Base-by-base conservation (phyloP, 2,329 filamentous ascomycete genomes). In the Cadophora malorum region DNA sequence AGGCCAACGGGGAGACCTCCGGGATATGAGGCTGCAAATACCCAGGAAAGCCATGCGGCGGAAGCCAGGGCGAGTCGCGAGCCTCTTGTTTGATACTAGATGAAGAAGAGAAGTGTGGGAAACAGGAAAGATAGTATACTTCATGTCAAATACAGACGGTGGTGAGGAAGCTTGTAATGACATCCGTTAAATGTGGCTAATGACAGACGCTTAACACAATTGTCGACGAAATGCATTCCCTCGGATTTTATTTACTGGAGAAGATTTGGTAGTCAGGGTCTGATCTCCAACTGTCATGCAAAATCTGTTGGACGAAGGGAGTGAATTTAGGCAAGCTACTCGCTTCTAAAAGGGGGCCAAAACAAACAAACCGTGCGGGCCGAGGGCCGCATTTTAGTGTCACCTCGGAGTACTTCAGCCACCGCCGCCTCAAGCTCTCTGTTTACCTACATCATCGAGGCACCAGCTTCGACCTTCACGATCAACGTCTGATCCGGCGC, bases 351-450 rank as follows among this genome's bases (percentile, higher is more conserved):
- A n/a, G 25, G 53, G 10, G n/a, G n/a, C 19, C 12, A 45, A 49
- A 49, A 49, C n/a, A 49, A 49, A 49, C 7, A 28, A 50, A 23
- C 10, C 10, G 4, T 53, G 23, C 56, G 59, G 61, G n/a, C n/a
- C 6, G 49, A 53, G 31, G 49, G 49, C 61, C 61, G 61, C 21
- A 55, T 55, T 9, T 63, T 62, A 62, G 59, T 16, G 33, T 14
- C 8, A 52, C 21, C 47, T 12, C 49, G 25, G 47, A 25, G 14
- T 21, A 61, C 38, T 23, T 47, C 47, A 12, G 25, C 33, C 35
- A 56, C 63, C 23, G 35, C 63, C 63, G 58, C 59, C 23, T 61
- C 33, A 16, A 49, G 58, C 58, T 60, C 10, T 62, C 41, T 62
- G 45, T 59, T 59, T 59, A 62, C 59, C 19, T 59, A n/a, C 59